Base-by-base conservation (phyloP, 2,329 filamentous ascomycete genomes). In the Teratosphaeria viscida region DNA sequence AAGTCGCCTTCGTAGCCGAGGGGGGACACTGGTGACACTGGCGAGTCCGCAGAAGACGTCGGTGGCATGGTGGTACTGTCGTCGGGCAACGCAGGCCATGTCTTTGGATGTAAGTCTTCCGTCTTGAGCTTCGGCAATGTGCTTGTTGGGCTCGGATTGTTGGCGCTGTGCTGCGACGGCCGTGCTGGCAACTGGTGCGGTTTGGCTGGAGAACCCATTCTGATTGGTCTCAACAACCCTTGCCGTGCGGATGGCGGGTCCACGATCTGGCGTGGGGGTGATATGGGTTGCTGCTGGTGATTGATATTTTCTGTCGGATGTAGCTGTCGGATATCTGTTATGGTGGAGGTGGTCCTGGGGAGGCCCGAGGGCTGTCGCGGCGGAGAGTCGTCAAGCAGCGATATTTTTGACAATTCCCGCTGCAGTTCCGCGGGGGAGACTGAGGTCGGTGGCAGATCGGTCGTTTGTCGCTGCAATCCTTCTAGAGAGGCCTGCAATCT, bases 191-290 rank as follows among this genome's bases (percentile, higher is more conserved):
- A 54, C 57, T 66, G 62, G 55, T 62, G 65, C 12, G 59, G 54
- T 54, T 64, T 64, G 7, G 64, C 69, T 66, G 62, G 75, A 70
- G 57, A 67, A 8, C 66, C 68, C 7, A 60, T 63, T 29, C 63
- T 61, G 29, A 70, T 66, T 3, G 68, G 67, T 12, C 62, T 57
- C 56, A 70, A 61, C 29, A 70, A 60, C 12, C 64, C 60, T 49
- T 63, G 64, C 16, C 62, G 61, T 10, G 54, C 56, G 34, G 53
- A 54, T 32, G 10, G 23, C 55, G 32, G 56, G 11, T 37, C 55
- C 26, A 58, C 47, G 19, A 60, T 49, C 43, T 16, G 43, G 19
- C 43, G 43, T n/a, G 16, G 43, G 5, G 6, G 16, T 23, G 43
- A 49, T n/a, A 49, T 23, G 5, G 5, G 19, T 19, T 49, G 43